A percentile compares a stretch with the other conserved stretches of the same genome.
Evolutionary conservation across 2,329 filamentous ascomycete genomes (phyloP).

Genomic region (Didymella segeticola): DNA sequence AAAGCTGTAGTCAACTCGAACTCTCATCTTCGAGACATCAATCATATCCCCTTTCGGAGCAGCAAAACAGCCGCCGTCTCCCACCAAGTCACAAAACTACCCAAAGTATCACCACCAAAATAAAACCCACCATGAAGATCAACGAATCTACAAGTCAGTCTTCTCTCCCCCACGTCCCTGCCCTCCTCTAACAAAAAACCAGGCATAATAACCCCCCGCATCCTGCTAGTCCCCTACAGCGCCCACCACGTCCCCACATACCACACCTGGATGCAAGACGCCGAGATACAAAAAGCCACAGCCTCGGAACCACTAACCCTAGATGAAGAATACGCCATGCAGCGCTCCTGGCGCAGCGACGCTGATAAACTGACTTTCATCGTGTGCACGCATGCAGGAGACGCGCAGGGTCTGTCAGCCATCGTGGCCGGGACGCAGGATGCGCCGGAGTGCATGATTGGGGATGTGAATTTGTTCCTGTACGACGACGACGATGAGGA

Average conservation of each 20-base stretch:
- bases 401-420: neutral
- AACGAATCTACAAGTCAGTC: slow-evolving; percentile 50
- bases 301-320: slow-evolving; percentile 85
- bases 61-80: too few relatives aligned
- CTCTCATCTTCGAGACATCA: too few relatives aligned
- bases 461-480: slow-evolving; percentile 72
- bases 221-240: slow-evolving; percentile 85
- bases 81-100: neutral
- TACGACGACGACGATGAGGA: slow-evolving; percentile 48
- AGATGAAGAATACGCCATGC: slow-evolving; percentile 87
- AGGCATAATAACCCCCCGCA: slow-evolving; percentile 71
- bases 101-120: neutral
- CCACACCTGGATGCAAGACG: slow-evolving; percentile 90
- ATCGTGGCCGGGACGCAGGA: slow-evolving; percentile 56
- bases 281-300: slow-evolving; percentile 79
- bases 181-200: neutral
- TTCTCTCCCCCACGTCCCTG: neutral
- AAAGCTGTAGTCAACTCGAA: too few relatives aligned
- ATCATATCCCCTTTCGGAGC: too few relatives aligned
- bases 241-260: slow-evolving; percentile 81
- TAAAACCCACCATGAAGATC: slow-evolving; percentile 45
- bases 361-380: slow-evolving; percentile 94
- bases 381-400: slow-evolving; percentile 59
- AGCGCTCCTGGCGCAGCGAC: slow-evolving; percentile 82
- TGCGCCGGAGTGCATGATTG: slow-evolving; percentile 55